Conservation (phyloP, 2,329 filamentous ascomycete species). For the Nemania sp. region DNA sequence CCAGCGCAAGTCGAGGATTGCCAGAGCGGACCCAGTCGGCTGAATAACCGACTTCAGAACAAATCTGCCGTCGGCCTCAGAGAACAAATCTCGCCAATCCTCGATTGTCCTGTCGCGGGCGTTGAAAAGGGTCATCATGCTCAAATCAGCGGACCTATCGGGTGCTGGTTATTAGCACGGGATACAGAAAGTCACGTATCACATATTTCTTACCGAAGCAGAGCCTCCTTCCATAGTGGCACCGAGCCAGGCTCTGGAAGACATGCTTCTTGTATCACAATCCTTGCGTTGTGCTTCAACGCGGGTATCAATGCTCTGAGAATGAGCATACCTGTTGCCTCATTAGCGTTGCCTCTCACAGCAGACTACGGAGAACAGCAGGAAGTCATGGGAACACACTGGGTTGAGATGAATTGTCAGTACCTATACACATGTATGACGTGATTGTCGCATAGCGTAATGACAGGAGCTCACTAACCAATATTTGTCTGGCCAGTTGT, state of each 20-base stretch:
- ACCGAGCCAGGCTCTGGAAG: conserved; percentile 11
- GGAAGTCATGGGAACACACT: too few species aligned
- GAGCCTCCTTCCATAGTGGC: conserved; percentile 20
- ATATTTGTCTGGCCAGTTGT: conserved; percentile 51
- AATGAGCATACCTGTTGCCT: conserved; percentile 39
- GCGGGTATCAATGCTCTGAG: conserved; percentile 44
- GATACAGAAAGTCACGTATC: not conserved
- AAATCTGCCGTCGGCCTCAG: conserved; percentile 43
- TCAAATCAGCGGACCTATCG: conserved; percentile 42
- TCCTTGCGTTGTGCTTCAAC: conserved; percentile 43
- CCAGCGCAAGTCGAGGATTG: too few species aligned
- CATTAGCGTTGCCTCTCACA: too few species aligned
- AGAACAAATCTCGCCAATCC: conserved; percentile 45
- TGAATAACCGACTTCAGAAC: not conserved
- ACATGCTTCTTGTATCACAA: conserved; percentile 29
- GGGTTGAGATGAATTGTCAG: too few species aligned
- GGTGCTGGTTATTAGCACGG: not conserved
- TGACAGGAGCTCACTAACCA: too few species aligned
- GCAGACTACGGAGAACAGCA: too few species aligned
- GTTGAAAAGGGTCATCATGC: conserved; percentile 47
- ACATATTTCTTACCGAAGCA: conserved; percentile 7
- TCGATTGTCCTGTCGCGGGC: conserved; percentile 43
- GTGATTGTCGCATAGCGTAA: too few species aligned
- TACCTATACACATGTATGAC: too few species aligned
- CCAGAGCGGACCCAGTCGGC: conserved; percentile 13